Conservation (phyloP, 2,329 filamentous ascomycete genomes). For the Trichoderma sp. region DNA sequence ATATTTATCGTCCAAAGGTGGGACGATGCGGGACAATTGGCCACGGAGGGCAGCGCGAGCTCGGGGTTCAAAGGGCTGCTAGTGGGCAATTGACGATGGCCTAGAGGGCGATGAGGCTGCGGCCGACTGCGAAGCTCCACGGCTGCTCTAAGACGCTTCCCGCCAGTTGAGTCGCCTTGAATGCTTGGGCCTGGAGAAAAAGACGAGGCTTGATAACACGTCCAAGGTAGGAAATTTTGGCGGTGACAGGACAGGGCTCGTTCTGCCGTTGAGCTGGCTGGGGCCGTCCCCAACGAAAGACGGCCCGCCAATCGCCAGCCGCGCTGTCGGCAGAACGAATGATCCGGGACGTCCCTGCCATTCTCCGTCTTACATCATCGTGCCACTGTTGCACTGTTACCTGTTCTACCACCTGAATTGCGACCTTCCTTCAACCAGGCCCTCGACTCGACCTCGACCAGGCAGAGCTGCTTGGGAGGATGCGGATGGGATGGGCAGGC, state of each 20-base stretch:
- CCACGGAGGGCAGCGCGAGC: conserved; percentile 10
- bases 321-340: conserved; percentile 13
- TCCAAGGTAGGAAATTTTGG: conserved; percentile 14
- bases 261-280: conserved; percentile 17
- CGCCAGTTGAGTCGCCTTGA: background rate
- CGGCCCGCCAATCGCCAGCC: background rate
- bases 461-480: background rate
- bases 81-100: background rate
- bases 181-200: background rate
- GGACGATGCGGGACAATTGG: conserved; percentile 17
- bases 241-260: conserved; percentile 4
- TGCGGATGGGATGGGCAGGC: background rate
- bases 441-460: background rate
- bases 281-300: conserved; percentile 10
- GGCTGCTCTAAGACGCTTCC: background rate
- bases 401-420: background rate
- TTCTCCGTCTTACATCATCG: background rate
- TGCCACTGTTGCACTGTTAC: background rate
- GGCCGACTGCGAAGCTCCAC: background rate
- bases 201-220: conserved; percentile 7
- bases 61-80: background rate
- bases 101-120: conserved; percentile 1
- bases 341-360: background rate
- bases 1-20: conserved; percentile 1
- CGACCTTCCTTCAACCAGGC: background rate